Percentiles rank a stretch among this genome's conserved stretches.
These are phyloP conservation scores for Karstenula rhodostoma DNA, from an alignment of 2,329 filamentous ascomycete species.

Conservation along the genomic window DNA sequence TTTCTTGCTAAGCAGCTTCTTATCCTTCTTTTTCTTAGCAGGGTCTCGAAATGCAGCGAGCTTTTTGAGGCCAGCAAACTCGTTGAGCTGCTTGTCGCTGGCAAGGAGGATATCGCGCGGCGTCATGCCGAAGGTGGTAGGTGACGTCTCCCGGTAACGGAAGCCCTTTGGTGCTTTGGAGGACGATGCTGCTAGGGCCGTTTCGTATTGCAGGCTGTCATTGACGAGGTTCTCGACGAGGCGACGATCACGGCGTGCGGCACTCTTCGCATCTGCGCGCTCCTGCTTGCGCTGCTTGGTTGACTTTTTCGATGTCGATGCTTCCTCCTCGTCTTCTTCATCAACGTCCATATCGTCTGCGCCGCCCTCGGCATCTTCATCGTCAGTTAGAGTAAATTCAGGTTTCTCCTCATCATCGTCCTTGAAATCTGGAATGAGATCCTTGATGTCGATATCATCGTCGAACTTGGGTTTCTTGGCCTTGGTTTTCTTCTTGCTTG, in stretches of 20 bases:
- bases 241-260: conserved; percentile 80
- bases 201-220: conserved; percentile 76
- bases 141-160: conserved; percentile 94
- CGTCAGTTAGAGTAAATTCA: conserved; percentile 71
- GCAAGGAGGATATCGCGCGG: conserved; percentile 91
- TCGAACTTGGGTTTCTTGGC: conserved; percentile 90
- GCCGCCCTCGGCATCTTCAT: conserved; percentile 57
- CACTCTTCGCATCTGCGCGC: conserved; percentile 68
- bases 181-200: conserved; percentile 63
- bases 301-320: conserved; percentile 48
- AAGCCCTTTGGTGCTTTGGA: conserved; percentile 67
- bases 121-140: conserved; percentile 87
- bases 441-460: conserved; percentile 96
- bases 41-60: conserved; percentile 86
- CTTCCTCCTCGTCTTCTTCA: conserved; percentile 47
- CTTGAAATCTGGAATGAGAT: conserved; percentile 86
- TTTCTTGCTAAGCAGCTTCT: conserved; percentile 92
- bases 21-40: conserved; percentile 88
- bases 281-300: conserved; percentile 58
- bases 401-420: conserved; percentile 76
- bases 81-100: conserved; percentile 83
- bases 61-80: conserved; percentile 94
- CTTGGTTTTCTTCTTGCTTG: conserved; percentile 59
- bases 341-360: conserved; percentile 54
- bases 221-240: conserved; percentile 89